Conservation (phyloP, 169 alveolate species). For the Cryptosporidium canis region DNA sequence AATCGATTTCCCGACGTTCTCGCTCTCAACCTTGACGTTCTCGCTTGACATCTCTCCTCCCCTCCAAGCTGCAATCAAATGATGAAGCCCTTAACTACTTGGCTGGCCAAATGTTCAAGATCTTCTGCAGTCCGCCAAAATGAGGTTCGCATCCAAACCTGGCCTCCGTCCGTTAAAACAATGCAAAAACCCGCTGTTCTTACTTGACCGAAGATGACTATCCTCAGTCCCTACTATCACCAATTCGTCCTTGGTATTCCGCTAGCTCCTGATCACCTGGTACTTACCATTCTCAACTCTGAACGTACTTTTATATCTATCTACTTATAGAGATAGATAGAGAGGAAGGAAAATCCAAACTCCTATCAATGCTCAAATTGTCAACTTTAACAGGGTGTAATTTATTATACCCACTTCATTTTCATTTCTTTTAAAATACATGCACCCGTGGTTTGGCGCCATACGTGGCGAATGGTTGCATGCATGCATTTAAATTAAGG, state of each 20-base stretch:
- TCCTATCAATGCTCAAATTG: too few relatives aligned
- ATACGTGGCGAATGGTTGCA: conserved; percentile 10
- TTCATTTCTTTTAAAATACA: background rate
- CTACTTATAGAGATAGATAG: background rate
- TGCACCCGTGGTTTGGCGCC: conserved; percentile 32
- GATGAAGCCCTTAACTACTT: too few relatives aligned
- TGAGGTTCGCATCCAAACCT: background rate
- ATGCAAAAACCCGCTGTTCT: too few relatives aligned
- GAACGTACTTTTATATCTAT: background rate
- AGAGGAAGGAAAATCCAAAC: background rate
- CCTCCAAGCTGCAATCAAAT: too few relatives aligned
- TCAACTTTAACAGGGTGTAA: conserved; percentile 1
- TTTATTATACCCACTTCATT: background rate
- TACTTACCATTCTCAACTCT: background rate
- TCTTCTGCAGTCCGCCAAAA: too few relatives aligned
- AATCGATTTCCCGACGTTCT: conserved; percentile 16
- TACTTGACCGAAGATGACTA: background rate
- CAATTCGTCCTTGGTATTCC: background rate
- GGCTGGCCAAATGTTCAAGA: too few relatives aligned
- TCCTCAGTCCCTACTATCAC: background rate
- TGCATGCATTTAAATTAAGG: conserved; percentile 7
- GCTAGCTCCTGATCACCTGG: background rate
- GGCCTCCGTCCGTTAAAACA: background rate
- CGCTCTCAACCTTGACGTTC: conserved; percentile 14
- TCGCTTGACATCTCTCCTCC: conserved; percentile 44